phyloP scores from a whole-genome alignment of 768 basidiomycete genomes.

The Panellus pusillus region DNA sequence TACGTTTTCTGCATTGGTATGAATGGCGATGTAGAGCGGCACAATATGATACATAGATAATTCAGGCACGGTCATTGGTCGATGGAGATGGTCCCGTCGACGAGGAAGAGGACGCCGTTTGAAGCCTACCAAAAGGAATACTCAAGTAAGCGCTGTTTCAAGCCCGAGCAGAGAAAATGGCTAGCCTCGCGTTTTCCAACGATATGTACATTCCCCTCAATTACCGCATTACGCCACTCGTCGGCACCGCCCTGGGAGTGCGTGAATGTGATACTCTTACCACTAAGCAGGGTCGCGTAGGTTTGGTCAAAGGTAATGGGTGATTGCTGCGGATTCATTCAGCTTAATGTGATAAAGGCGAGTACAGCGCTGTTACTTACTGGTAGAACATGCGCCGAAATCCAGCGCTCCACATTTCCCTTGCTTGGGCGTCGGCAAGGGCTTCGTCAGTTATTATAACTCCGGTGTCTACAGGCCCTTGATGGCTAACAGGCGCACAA shows the following conservation, averaged over 20 bases:
- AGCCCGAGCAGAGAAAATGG: no score
- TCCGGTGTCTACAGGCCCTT: slow-evolving; percentile 46
- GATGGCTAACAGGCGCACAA: slow-evolving; percentile 46
- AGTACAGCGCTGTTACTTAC: slow-evolving; percentile 39
- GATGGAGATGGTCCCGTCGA: slow-evolving; percentile 38
- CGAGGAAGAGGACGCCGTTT: slow-evolving; percentile 45
- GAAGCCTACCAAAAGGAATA: slow-evolving; percentile 30
- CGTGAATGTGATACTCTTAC: slow-evolving; percentile 57
- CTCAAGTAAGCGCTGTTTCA: no score
- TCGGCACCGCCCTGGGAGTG: slow-evolving; percentile 35
- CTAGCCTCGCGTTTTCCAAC: slow-evolving; percentile 60
- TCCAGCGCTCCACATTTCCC: slow-evolving; percentile 77
- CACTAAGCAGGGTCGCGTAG: slow-evolving; percentile 60
- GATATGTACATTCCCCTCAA: slow-evolving; percentile 60
- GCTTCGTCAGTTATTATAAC: slow-evolving; percentile 67
- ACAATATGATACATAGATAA: slow-evolving; percentile 13
- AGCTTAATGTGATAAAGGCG: neutral
- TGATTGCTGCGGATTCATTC: slow-evolving; percentile 35
- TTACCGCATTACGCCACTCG: slow-evolving; percentile 58
- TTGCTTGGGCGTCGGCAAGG: slow-evolving; percentile 53
- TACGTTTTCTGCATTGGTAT: neutral
- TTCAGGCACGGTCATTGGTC: slow-evolving; percentile 13
- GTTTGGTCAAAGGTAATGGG: slow-evolving; percentile 46
- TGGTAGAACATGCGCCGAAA: slow-evolving; percentile 81
- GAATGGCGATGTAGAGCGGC: neutral